A percentile compares a stretch with the other conserved stretches of the same genome.
Conservation (phyloP, 768 basidiomycete genomes). For the Leccinum olivaceopallidum region DNA sequence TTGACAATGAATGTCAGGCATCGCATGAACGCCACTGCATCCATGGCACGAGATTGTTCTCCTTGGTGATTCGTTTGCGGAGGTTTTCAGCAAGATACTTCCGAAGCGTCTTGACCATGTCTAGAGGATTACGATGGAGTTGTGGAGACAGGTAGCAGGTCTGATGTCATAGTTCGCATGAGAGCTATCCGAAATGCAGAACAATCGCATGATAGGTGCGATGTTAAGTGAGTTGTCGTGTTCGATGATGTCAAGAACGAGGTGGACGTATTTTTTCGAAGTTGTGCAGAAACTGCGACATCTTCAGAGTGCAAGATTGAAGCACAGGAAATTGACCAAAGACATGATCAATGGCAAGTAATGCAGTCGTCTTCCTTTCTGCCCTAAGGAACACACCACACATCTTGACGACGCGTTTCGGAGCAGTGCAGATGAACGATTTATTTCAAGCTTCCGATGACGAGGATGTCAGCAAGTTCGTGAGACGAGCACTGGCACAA, state of each 20-base stretch:
- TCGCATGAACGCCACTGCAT: constrained; percentile 35
- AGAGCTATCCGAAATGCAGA: constrained; percentile 11
- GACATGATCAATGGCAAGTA: constrained; percentile 11
- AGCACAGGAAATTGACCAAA: constrained; percentile 15
- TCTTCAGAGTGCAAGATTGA: constrained; percentile 17
- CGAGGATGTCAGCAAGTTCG: too few species aligned
- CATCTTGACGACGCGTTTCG: too few species aligned
- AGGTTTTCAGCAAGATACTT: constrained; percentile 30
- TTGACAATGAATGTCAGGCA: constrained; percentile 39
- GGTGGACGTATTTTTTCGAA: constrained; percentile 8
- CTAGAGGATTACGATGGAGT: neutral
- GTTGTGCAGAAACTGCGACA: constrained; percentile 6
- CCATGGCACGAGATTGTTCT: constrained; percentile 33
- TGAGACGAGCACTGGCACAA: too few species aligned
- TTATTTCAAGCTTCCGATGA: too few species aligned
- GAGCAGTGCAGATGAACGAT: too few species aligned
- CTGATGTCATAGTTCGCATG: constrained; percentile 10
- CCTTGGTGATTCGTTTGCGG: constrained; percentile 26
- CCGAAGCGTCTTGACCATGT: constrained; percentile 30
- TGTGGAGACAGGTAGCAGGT: constrained; percentile 8
- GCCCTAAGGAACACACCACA: constrained; percentile 29
- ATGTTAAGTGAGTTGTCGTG: constrained; percentile 6
- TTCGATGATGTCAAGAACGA: constrained; percentile 6
- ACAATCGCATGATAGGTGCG: constrained; percentile 30
- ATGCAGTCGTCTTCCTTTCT: constrained; percentile 1